Conservation (phyloP, 495 filamentous ascomycete species). For the Daldinia vernicosa region DNA sequence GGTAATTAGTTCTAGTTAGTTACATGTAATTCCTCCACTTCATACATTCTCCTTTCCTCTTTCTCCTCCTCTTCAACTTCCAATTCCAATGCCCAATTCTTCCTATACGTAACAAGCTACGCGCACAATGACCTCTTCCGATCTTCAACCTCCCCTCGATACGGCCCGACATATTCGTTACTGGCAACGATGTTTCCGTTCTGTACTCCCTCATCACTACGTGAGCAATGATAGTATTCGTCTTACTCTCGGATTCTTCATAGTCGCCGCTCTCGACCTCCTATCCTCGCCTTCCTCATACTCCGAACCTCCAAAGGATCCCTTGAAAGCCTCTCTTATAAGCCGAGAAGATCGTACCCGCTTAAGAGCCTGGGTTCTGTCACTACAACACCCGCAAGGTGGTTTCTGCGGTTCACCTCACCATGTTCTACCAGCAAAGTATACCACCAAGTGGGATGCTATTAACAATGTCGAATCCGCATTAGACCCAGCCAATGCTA, state of each 20-base stretch:
- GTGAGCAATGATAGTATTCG: conserved; percentile 88
- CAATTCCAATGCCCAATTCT: neutral
- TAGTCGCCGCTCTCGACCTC: conserved; percentile 58
- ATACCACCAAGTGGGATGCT: conserved; percentile 48
- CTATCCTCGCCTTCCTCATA: conserved; percentile 47
- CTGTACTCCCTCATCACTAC: conserved; percentile 81
- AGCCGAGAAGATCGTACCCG: conserved; percentile 45
- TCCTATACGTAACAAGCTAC: neutral
- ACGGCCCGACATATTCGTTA: conserved; percentile 84
- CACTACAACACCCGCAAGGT: conserved; percentile 81
- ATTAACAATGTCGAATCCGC: conserved; percentile 48
- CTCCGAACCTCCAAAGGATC: conserved; percentile 31
- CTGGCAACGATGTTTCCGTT: conserved; percentile 88
- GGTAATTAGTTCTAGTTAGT: too few relatives aligned
- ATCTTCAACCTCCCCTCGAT: conserved; percentile 63
- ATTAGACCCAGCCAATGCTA: conserved; percentile 77
- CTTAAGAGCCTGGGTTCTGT: conserved; percentile 63
- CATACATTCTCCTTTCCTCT: too few relatives aligned
- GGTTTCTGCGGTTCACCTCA: conserved; percentile 80
- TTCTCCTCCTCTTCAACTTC: neutral
- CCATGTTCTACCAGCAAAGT: conserved; percentile 49
- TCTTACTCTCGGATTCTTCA: conserved; percentile 88
- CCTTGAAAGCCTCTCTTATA: conserved; percentile 44
- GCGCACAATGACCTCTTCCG: conserved; percentile 43
- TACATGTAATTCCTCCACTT: too few relatives aligned